Percentiles rank a stretch among this genome's conserved stretches.
These are phyloP conservation scores for Conringia planisiliqua DNA, from an alignment of 345 rosid genomes.

Conservation along the genomic window DNA sequence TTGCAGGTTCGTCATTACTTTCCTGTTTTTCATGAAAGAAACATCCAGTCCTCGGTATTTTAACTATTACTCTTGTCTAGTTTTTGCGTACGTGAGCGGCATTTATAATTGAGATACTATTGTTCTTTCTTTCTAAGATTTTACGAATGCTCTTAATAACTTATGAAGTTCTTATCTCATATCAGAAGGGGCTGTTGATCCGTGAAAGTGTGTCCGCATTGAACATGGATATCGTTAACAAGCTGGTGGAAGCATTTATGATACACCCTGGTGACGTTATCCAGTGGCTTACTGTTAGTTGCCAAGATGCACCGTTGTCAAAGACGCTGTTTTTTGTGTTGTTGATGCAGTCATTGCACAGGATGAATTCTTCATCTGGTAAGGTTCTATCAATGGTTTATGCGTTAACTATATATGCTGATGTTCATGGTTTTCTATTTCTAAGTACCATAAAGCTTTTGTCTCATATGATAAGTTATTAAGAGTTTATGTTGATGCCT, in stretches of 20 bases:
- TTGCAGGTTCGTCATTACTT: constrained; percentile 29
- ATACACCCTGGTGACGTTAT: constrained; percentile 45
- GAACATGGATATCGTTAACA: constrained; percentile 59
- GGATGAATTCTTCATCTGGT: constrained; percentile 29
- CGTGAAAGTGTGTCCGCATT: constrained; percentile 41
- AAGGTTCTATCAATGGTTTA: constrained; percentile 7
- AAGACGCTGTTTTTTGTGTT: constrained; percentile 67
- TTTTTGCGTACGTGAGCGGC: neutral
- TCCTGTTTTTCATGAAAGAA: neutral
- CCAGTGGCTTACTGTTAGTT: constrained; percentile 55
- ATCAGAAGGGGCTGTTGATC: constrained; percentile 39
- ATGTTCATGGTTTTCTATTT: constrained; percentile 2
- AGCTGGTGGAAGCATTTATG: constrained; percentile 54
- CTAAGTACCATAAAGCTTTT: neutral
- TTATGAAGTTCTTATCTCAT: constrained; percentile 22
- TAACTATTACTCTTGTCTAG: neutral
- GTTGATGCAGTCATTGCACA: constrained; percentile 62
- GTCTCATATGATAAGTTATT: constrained; percentile 3
- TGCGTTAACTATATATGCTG: constrained; percentile 4
- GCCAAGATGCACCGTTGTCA: constrained; percentile 44
- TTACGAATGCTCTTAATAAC: neutral
- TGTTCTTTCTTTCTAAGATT: neutral
- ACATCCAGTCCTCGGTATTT: neutral
- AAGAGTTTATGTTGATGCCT: constrained; percentile 12
- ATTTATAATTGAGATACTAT: neutral